Percentiles rank a stretch among this genome's conserved stretches.
Conservation (phyloP, 345 rosid species). For the Fremontodendron californicum region DNA sequence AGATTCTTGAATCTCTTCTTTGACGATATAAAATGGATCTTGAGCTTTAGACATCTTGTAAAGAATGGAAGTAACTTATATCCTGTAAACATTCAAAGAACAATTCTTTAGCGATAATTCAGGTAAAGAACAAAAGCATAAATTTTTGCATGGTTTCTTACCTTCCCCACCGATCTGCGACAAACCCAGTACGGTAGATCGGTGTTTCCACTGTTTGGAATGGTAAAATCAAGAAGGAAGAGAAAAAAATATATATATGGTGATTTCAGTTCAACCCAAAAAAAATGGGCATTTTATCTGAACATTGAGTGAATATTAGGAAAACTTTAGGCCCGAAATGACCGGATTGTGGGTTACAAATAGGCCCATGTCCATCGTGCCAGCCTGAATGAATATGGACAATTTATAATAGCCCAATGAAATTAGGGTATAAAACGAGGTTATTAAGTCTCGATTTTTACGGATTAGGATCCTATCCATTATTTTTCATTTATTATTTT, state of each 20-base stretch:
- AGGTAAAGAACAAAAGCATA: not conserved
- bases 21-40: conserved; percentile 96
- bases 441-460: no score
- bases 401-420: no score
- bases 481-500: no score
- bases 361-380: no score
- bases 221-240: not conserved
- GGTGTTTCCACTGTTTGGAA: not conserved
- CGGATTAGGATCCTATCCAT: no score
- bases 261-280: not conserved
- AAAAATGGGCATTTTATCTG: no score
- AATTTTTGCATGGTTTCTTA: not conserved
- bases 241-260: not conserved
- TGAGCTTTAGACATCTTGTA: conserved; percentile 82
- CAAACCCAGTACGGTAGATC: not conserved
- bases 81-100: conserved; percentile 6
- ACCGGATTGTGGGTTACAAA: no score
- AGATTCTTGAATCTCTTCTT: conserved; percentile 97
- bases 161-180: not conserved
- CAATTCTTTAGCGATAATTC: not conserved
- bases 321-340: no score
- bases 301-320: no score
- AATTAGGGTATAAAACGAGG: no score
- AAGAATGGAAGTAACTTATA: not conserved
- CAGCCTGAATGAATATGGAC: no score